Evolutionary conservation across 257 asterid species (phyloP), one percentile per base, ranked within the genome.

Genomic region (Solanum rostratum): DNA sequence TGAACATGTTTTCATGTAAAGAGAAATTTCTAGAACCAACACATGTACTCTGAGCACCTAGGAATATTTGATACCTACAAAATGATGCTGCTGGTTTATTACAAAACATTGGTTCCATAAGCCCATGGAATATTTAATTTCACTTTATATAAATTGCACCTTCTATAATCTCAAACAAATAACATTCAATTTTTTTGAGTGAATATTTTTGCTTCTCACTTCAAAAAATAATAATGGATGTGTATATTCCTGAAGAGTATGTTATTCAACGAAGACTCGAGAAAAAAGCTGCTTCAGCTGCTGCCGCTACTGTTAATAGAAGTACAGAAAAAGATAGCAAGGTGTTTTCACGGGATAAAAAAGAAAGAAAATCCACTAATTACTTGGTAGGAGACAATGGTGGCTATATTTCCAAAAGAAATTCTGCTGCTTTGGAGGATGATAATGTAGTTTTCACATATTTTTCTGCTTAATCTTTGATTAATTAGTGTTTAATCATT

Each of bases 191-290:
- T 33, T 16, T 50, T 81, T 20, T 20, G 20, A 50, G 22, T 33
- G 24, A 29, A 18, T n/a, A 43, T 70, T 84, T 27, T 63, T 78
- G 6, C n/a, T 78, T 19, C 55, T 20, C 4, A 53, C 5, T 5
- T 41, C 3, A 27, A 4, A 49, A 39, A 29, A 8, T n/a, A 37
- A 16, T 0, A 9, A 91, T 91, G 92, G 92, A 91, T 70, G 91
- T 91, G 2, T 91, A 87, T 85, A 91, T 91, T 83, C 37, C 90
- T 5, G 91, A 91, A 63, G 93, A 91, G 86, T 89, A 89, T 10
- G 65, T 88, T 54, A 55, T 20, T 6, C 87, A 87, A 87, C 84
- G 92, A 83, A 86, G 92, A 81, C 41, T 57, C 0, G 91, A 91
- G 88, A 91, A 87, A 83, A 84, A 80, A 54, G 18, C 20, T 16